Conservation (phyloP, 306 rosid species). For the Cucurbita moschata region DNA sequence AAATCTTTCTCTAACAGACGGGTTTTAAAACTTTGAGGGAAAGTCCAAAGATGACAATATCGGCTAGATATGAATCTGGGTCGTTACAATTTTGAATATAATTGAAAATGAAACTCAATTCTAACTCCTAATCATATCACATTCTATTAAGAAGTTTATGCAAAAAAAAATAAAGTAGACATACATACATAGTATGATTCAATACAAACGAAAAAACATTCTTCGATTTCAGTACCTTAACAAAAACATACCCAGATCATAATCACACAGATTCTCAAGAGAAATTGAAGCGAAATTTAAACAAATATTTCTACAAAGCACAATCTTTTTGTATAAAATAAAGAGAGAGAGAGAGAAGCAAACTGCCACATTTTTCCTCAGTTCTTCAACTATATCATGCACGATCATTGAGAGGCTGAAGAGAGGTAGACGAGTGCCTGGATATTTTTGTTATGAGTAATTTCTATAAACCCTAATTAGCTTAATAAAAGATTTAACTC, state of each 20-base stretch:
- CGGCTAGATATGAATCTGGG: too few relatives aligned
- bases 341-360: not conserved
- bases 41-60: too few relatives aligned
- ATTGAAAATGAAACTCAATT: not conserved
- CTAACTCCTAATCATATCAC: not conserved
- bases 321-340: not conserved
- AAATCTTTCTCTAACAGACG: too few relatives aligned
- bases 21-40: too few relatives aligned
- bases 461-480: constrained; percentile 2
- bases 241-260: not conserved
- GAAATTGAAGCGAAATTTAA: not conserved
- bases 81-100: not conserved
- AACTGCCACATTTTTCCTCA: not conserved
- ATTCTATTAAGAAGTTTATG: not conserved
- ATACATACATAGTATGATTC: not conserved
- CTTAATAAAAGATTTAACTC: not conserved
- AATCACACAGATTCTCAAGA: not conserved
- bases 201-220: not conserved
- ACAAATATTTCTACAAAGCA: not conserved
- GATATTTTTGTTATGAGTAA: not conserved
- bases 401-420: not conserved
- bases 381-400: not conserved
- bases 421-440: not conserved
- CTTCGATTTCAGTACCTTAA: not conserved
- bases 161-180: not conserved